These are phyloP conservation scores for Ramicandelaber brevisporus DNA, from an alignment of 192 early-diverging fungal genomes.

Conservation along the genomic window DNA sequence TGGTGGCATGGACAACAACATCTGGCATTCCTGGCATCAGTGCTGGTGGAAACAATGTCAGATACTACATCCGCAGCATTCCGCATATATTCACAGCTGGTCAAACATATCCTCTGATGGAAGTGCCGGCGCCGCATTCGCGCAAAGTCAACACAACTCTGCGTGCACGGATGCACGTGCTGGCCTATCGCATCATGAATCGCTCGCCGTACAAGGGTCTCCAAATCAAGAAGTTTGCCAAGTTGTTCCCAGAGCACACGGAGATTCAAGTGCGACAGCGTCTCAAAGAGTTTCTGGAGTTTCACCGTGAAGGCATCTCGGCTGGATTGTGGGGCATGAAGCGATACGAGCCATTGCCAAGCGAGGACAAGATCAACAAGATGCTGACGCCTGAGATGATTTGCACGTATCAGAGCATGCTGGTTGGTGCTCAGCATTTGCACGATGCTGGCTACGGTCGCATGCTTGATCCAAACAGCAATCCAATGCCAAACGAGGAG, in stretches of 20 bases:
- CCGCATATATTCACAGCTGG: conserved; percentile 64
- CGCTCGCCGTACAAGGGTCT: conserved; percentile 48
- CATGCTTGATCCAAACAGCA: conserved; percentile 15
- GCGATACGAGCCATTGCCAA: conserved; percentile 31
- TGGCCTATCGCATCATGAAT: conserved; percentile 66
- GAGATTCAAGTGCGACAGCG: conserved; percentile 74
- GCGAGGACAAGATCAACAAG: conserved; percentile 74
- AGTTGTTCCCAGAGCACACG: conserved; percentile 61
- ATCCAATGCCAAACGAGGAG: conserved; percentile 35
- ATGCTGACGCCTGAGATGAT: conserved; percentile 86
- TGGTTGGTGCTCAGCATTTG: conserved; percentile 74
- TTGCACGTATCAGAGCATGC: conserved; percentile 84
- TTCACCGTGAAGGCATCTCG: conserved; percentile 57
- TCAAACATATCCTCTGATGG: conserved; percentile 79
- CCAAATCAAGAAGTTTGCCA: conserved; percentile 46
- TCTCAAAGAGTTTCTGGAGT: conserved; percentile 91
- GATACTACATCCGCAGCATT: conserved; percentile 69
- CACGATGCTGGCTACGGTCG: conserved; percentile 69
- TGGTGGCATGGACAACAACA: too few relatives aligned
- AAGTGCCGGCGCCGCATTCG: conserved; percentile 87
- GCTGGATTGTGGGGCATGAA: conserved; percentile 86
- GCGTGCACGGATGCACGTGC: conserved; percentile 69
- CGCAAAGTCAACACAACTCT: conserved; percentile 70
- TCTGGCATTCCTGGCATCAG: conserved; percentile 53
- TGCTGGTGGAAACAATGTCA: conserved; percentile 50